A percentile compares a stretch with the other conserved stretches of the same genome.
Evolutionary conservation across 306 rosid species (phyloP).

Genomic region (Fragaria ananassa): DNA sequence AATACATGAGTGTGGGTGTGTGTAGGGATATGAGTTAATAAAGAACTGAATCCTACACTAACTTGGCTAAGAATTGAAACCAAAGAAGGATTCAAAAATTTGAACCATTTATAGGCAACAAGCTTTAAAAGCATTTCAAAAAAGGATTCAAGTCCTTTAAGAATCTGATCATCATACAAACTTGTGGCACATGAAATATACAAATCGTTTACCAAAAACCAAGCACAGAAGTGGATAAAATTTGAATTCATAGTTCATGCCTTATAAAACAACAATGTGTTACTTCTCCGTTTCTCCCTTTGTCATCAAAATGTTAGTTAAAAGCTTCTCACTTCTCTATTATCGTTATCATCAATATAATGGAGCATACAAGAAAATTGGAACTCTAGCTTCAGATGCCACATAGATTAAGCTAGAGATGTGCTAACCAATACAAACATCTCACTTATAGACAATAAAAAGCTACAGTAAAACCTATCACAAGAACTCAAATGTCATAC

Average conservation of each 20-base stretch:
- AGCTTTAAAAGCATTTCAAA: too few relatives aligned
- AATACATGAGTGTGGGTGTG: neutral
- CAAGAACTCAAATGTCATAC: constrained; percentile 34
- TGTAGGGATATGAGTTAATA: neutral
- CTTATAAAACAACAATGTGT: neutral
- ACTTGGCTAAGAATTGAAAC: neutral
- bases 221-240: neutral
- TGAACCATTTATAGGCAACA: too few relatives aligned
- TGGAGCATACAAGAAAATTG: neutral
- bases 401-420: neutral
- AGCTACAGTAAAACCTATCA: neutral
- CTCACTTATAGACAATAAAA: constrained; percentile 3
- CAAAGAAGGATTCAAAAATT: neutral
- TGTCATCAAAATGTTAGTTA: neutral
- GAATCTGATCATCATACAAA: neutral
- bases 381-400: neutral
- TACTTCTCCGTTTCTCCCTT: neutral
- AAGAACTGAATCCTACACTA: neutral
- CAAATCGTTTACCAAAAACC: neutral
- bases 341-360: neutral
- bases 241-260: neutral
- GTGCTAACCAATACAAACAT: constrained; percentile 1
- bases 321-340: neutral
- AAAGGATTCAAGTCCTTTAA: neutral
- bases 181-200: neutral